Conservation (phyloP, 805 yeast genomes). For the Metschnikowia proteae region DNA sequence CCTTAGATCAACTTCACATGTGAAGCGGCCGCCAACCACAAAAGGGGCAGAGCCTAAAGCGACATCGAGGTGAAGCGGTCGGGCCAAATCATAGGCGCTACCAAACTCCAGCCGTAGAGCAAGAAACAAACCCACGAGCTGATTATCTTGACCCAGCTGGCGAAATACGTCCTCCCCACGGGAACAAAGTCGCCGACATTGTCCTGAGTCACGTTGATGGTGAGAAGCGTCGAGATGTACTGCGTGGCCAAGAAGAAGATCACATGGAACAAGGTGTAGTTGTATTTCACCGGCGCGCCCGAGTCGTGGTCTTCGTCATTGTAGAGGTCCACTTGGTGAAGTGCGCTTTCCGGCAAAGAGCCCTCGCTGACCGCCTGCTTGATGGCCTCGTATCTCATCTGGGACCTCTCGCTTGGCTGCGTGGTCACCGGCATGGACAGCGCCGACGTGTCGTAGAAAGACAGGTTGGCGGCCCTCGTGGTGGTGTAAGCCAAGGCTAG, state of each 20-base stretch:
- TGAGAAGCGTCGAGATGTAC: constrained; percentile 89
- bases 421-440: constrained; percentile 42
- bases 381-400: constrained; percentile 82
- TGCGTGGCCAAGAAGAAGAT: constrained; percentile 95
- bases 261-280: constrained; percentile 82
- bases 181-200: constrained; percentile 89
- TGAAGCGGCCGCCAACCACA: too few relatives aligned
- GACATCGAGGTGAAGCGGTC: constrained; percentile 57
- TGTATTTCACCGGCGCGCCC: constrained; percentile 62
- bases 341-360: constrained; percentile 87
- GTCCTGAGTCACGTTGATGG: constrained; percentile 84
- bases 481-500: constrained; percentile 96
- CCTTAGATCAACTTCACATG: too few relatives aligned
- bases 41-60: background rate
- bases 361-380: constrained; percentile 96
- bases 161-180: constrained; percentile 93
- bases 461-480: constrained; percentile 84
- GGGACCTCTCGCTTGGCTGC: constrained; percentile 48
- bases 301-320: constrained; percentile 33
- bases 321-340: constrained; percentile 65
- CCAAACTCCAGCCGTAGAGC: constrained; percentile 83
- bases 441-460: constrained; percentile 37
- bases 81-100: constrained; percentile 89
- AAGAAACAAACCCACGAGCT: constrained; percentile 90
- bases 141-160: constrained; percentile 89